Evolutionary conservation across 371 early-diverging fungal genomes (phyloP), one percentile per base, ranked within the genome.

Genomic region (Saksenaea vasiformis): DNA sequence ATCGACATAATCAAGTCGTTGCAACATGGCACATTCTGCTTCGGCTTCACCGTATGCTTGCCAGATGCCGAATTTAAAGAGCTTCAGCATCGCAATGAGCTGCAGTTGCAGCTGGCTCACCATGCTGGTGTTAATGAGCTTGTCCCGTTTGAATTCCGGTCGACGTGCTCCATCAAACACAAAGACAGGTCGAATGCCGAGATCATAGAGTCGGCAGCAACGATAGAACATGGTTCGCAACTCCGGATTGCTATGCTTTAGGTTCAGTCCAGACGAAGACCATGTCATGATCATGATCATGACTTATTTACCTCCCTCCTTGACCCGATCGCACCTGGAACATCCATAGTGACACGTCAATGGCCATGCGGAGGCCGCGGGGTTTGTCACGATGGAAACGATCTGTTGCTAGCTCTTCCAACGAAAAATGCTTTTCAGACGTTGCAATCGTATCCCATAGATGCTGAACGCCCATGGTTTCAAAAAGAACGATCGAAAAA

Each of bases 361-460:
- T 72, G 10, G 79, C 79, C 1, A 79, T 54, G 9, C 74, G 62
- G 7, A 79, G 53, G 10, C 60, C 60, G n/a, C 28, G 10, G 5
- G 22, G 11, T 26, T 27, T 34, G 4, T 41, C 26, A 14, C 37
- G 44, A 15, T 37, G n/a, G 31, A 10, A 31, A 8, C 54, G 60
- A 24, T 60, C 89, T 1, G 86, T 74, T 7, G 94, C 93, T 51
- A 98, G 80, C 56, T 92, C 84, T 74, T 98, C 98, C 56, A 98
- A 84, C 3, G 95, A 92, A 70, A 96, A 97, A 17, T 19, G 24
- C 10, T 43, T 28, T 47, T 58, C 51, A 0, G 65, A 51, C 11
- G 61, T 41, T 34, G 37, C 58, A 43, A 69, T 58, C 11, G 34
- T 38, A 28, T 61, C 62, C 65, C 69, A 69, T 24, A 65, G 39